A percentile compares a stretch with the other conserved stretches of the same genome.
phyloP scores from a whole-genome alignment of 768 basidiomycete species.

The Brasilioporus rufonigricans region DNA sequence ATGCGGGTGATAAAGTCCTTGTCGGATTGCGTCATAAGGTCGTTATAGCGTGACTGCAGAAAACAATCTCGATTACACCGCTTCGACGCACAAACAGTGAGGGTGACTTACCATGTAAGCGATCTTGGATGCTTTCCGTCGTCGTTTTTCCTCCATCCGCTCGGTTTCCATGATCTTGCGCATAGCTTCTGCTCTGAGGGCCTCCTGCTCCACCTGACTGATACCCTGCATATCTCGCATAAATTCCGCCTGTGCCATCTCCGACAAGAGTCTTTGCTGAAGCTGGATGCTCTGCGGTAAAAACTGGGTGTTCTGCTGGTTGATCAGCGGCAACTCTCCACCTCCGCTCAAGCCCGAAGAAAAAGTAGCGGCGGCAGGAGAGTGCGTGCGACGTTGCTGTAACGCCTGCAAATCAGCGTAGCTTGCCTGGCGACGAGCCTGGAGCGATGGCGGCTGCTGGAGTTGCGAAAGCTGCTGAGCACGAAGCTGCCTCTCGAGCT shows the following conservation, averaged over 20 bases:
- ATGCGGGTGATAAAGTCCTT: conserved; percentile 99
- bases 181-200: conserved; percentile 74
- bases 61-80: neutral
- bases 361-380: conserved; percentile 40
- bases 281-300: conserved; percentile 65
- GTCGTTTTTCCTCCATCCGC: conserved; percentile 79
- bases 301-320: conserved; percentile 54
- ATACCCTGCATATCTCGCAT: conserved; percentile 61
- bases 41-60: conserved; percentile 81
- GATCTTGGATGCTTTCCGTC: conserved; percentile 81
- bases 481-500: conserved; percentile 61
- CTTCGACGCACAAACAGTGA: neutral
- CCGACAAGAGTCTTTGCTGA: conserved; percentile 74
- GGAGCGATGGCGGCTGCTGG: conserved; percentile 40
- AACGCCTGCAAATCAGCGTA: conserved; percentile 49
- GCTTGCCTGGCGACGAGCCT: conserved; percentile 39
- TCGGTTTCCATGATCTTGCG: conserved; percentile 91
- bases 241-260: conserved; percentile 71
- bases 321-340: conserved; percentile 35
- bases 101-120: conserved; percentile 69
- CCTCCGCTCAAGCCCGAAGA: conserved; percentile 11
- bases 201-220: conserved; percentile 63
- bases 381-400: conserved; percentile 53
- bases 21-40: conserved; percentile 96
- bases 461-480: conserved; percentile 51